These are phyloP conservation scores for Podila epicladia DNA, from an alignment of 192 early-diverging fungal genomes.

Conservation along the genomic window DNA sequence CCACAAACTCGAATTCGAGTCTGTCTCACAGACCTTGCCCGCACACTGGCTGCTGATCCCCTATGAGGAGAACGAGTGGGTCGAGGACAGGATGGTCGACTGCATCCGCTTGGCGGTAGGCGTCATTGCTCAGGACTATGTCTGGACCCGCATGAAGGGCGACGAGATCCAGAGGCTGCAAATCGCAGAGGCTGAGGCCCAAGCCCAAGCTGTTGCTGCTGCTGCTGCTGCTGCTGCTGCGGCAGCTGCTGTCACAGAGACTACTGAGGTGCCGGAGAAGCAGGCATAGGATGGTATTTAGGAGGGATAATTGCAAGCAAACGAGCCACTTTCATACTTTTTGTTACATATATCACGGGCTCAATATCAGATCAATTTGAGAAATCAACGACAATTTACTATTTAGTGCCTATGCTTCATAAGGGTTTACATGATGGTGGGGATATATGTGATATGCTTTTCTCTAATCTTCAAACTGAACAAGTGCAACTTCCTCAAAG, in stretches of 20 bases:
- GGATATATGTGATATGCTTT: background rate
- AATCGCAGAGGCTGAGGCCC: constrained; percentile 31
- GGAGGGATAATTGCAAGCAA: too few relatives aligned
- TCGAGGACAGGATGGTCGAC: constrained; percentile 65
- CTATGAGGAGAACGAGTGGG: constrained; percentile 74
- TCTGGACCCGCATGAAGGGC: constrained; percentile 70
- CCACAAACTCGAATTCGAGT: constrained; percentile 61
- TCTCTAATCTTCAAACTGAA: constrained; percentile 63
- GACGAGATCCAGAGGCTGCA: constrained; percentile 48
- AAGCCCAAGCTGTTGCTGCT: background rate
- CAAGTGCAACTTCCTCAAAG: constrained; percentile 70
- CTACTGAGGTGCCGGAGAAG: background rate
- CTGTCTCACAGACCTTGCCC: constrained; percentile 64
- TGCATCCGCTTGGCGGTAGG: constrained; percentile 57
- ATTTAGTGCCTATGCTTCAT: too few relatives aligned
- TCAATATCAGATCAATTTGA: too few relatives aligned
- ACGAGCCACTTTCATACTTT: too few relatives aligned
- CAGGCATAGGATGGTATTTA: too few relatives aligned
- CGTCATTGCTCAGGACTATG: constrained; percentile 70
- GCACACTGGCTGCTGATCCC: constrained; percentile 64
- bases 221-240: background rate
- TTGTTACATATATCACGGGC: too few relatives aligned
- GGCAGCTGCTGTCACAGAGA: background rate
- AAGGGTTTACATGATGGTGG: too few relatives aligned
- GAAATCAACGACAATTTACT: too few relatives aligned